Evolutionary conservation across 371 early-diverging fungal species (phyloP).

Genomic region (Mucor circinelloides): DNA sequence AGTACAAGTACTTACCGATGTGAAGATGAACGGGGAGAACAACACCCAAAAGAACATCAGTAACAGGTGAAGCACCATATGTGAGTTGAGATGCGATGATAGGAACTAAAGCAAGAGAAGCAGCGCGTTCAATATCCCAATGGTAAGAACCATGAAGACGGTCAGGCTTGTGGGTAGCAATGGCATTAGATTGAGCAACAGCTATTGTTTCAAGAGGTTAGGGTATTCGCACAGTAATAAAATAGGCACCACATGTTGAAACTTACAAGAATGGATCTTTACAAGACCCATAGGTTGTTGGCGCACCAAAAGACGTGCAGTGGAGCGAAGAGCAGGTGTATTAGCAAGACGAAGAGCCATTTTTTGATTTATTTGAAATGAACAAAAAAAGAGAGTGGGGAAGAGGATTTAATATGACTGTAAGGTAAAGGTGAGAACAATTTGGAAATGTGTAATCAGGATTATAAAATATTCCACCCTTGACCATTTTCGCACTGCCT

Average conservation of each 20-base stretch:
- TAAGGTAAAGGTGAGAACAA: constrained; percentile 7
- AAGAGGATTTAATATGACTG: constrained; percentile 14
- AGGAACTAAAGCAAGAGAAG: constrained; percentile 77
- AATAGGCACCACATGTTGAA: neutral
- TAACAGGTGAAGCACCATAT: constrained; percentile 80
- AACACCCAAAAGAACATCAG: constrained; percentile 88
- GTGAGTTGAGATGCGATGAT: constrained; percentile 75
- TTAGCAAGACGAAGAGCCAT: constrained; percentile 49
- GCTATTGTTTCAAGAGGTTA: constrained; percentile 19
- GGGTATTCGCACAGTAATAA: neutral
- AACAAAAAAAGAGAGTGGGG: constrained; percentile 26
- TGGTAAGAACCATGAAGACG: constrained; percentile 62
- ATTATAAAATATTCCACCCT: constrained; percentile 7
- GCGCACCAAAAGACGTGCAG: constrained; percentile 38
- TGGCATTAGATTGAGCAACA: constrained; percentile 28
- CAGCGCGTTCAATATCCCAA: constrained; percentile 90
- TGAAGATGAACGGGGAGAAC: constrained; percentile 90
- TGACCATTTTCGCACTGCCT: constrained; percentile 8
- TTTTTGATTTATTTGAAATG: neutral
- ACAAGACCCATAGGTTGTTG: constrained; percentile 55
- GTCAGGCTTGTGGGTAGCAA: constrained; percentile 40
- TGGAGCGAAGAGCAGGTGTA: constrained; percentile 44
- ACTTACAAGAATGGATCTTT: constrained; percentile 55
- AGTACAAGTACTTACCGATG: constrained; percentile 59
- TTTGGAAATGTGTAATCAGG: constrained; percentile 1